phyloP scores from a whole-genome alignment of 352 stramenopile genomes.

The Pythium dissotocum region DNA sequence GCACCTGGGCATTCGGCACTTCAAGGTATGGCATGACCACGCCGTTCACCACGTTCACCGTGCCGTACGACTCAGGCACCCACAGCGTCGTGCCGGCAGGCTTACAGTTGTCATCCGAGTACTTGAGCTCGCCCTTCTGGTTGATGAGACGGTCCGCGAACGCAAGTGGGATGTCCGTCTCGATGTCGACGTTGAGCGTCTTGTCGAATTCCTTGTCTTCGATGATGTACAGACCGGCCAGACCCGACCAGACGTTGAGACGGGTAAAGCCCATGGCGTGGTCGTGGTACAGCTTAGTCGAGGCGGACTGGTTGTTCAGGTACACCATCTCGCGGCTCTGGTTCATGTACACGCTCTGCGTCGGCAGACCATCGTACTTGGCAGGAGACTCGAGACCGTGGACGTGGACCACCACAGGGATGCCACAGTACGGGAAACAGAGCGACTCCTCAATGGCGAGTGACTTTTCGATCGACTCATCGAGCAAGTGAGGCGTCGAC shows the following conservation, averaged over 20 bases:
- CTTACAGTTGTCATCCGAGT: conserved; percentile 66
- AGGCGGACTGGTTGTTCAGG: conserved; percentile 68
- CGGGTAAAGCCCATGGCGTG: conserved; percentile 69
- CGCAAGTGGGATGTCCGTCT: conserved; percentile 62
- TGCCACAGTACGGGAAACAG: conserved; percentile 69
- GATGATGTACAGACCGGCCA: conserved; percentile 64
- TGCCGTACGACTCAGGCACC: conserved; percentile 68
- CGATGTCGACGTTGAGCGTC: conserved; percentile 50
- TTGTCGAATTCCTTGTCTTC: conserved; percentile 50
- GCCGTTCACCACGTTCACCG: conserved; percentile 68
- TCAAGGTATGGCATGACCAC: conserved; percentile 72
- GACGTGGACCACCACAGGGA: conserved; percentile 58
- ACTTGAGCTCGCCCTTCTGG: conserved; percentile 54
- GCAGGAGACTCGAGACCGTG: conserved; percentile 68
- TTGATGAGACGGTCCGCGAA: conserved; percentile 55
- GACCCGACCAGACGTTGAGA: conserved; percentile 64
- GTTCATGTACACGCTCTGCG: conserved; percentile 65
- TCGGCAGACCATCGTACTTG: conserved; percentile 60
- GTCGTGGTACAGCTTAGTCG: conserved; percentile 76
- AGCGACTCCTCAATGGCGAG: conserved; percentile 47
- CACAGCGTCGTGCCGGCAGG: conserved; percentile 41
- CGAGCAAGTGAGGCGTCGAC: conserved; percentile 45
- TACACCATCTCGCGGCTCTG: conserved; percentile 55
- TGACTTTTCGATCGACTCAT: conserved; percentile 44
- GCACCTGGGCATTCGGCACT: conserved; percentile 56